These are phyloP conservation scores for Fusarium graminum DNA, from an alignment of 2,329 filamentous ascomycete species.

Conservation along the genomic window DNA sequence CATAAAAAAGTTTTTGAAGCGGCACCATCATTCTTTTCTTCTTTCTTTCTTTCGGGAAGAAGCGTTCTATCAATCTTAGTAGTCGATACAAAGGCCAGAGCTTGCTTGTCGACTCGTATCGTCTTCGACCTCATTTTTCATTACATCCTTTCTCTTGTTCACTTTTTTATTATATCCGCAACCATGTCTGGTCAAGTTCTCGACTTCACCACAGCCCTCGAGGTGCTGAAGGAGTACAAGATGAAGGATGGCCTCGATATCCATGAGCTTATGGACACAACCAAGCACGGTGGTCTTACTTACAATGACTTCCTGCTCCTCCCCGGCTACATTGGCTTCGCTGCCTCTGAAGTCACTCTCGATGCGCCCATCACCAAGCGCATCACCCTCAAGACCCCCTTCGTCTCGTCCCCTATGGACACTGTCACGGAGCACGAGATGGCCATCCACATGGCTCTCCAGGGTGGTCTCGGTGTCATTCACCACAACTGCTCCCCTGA, in stretches of 20 bases:
- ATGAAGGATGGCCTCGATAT: conserved; percentile 88
- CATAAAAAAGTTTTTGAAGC: conserved; percentile 59
- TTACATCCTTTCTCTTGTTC: conserved; percentile 49
- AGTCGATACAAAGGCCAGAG: conserved; percentile 52
- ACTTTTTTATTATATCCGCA: conserved; percentile 39
- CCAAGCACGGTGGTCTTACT: conserved; percentile 91
- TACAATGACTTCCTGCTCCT: conserved; percentile 99
- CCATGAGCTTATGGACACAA: conserved; percentile 88
- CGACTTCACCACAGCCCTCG: conserved; percentile 80
- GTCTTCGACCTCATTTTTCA: conserved; percentile 59
- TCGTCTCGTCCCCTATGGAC: conserved; percentile 99
- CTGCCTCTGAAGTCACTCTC: conserved; percentile 87
- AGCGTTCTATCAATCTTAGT: conserved; percentile 59
- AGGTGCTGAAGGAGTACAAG: conserved; percentile 85
- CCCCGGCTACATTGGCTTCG: conserved; percentile 98
- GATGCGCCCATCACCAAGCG: conserved; percentile 95
- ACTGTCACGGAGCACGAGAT: conserved; percentile 99
- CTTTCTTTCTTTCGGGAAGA: conserved; percentile 67
- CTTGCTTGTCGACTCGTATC: conserved; percentile 51
- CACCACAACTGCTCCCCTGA: conserved; percentile 99
- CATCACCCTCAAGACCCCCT: conserved; percentile 95
- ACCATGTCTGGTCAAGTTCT: conserved; percentile 78
- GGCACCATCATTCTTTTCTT: conserved; percentile 54
- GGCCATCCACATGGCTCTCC: conserved; percentile 96
- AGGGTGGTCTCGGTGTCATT: conserved; percentile 92